Conservation (phyloP, 345 rosid genomes). For the Aquilaria sinensis region DNA sequence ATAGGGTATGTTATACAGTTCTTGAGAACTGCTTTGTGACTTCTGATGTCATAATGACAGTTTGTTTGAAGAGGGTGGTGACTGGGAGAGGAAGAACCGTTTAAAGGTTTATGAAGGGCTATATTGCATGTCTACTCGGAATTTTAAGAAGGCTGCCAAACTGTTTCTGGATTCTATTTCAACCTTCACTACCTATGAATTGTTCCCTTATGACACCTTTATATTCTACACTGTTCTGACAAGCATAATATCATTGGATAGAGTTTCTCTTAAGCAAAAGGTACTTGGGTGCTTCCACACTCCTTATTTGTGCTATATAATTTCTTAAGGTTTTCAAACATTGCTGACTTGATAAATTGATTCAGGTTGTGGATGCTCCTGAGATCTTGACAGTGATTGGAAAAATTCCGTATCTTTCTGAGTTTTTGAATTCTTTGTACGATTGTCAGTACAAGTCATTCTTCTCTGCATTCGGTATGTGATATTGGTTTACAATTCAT, state of each 20-base stretch:
- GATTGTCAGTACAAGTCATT: slow-evolving; percentile 92
- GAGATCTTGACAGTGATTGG: slow-evolving; percentile 98
- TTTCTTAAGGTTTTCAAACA: not conserved
- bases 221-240: slow-evolving; percentile 95
- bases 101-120: slow-evolving; percentile 97
- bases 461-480: slow-evolving; percentile 82
- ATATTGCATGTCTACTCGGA: slow-evolving; percentile 83
- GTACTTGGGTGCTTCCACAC: slow-evolving; percentile 27
- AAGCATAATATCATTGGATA: slow-evolving; percentile 87
- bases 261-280: slow-evolving; percentile 97
- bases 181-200: slow-evolving; percentile 95
- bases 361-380: slow-evolving; percentile 98
- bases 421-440: slow-evolving; percentile 86
- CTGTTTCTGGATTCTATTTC: slow-evolving; percentile 95
- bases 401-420: slow-evolving; percentile 80
- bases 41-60: slow-evolving; percentile 29
- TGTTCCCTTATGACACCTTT: slow-evolving; percentile 92
- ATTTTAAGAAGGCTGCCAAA: slow-evolving; percentile 84
- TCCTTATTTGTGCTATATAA: slow-evolving; percentile 2
- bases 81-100: slow-evolving; percentile 99
- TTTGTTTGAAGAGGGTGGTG: slow-evolving; percentile 99
- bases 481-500: not conserved
- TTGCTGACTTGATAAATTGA: slow-evolving; percentile 10
- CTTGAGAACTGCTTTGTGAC: not conserved
- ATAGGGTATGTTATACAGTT: slow-evolving; percentile 1